These are phyloP conservation scores for Boletus speciosus DNA, from an alignment of 768 basidiomycete genomes.

Conservation along the genomic window DNA sequence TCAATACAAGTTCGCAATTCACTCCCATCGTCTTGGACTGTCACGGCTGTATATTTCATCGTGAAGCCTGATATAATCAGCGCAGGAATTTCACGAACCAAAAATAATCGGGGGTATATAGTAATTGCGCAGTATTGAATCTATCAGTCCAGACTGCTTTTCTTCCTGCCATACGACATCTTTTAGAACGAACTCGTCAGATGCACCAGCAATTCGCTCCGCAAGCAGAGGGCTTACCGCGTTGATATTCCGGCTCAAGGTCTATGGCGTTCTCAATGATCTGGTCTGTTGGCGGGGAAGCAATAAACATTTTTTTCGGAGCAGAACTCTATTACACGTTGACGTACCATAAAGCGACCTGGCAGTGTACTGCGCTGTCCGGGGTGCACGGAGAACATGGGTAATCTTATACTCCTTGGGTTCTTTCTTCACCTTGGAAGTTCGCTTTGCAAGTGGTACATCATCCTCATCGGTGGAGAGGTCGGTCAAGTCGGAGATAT, in stretches of 20 bases:
- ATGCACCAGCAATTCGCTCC: not conserved
- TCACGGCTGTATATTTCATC: constrained; percentile 34
- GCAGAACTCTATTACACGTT: not conserved
- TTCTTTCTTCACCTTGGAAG: constrained; percentile 22
- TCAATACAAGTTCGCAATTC: constrained; percentile 59
- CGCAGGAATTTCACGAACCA: constrained; percentile 35
- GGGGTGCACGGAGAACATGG: constrained; percentile 35
- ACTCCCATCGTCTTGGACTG: constrained; percentile 36
- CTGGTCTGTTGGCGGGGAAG: constrained; percentile 36
- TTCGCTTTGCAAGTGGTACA: constrained; percentile 21
- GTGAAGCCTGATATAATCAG: not conserved
- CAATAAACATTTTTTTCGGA: not conserved
- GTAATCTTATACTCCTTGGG: constrained; percentile 30
- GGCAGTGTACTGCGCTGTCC: constrained; percentile 40
- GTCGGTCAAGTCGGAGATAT: constrained; percentile 47
- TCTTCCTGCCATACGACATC: constrained; percentile 63
- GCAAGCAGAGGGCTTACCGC: constrained; percentile 38
- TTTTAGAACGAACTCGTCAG: constrained; percentile 22
- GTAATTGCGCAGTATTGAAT: constrained; percentile 61
- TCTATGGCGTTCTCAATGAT: constrained; percentile 46
- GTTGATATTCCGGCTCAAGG: constrained; percentile 64
- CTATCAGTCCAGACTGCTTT: constrained; percentile 61
- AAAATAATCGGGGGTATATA: constrained; percentile 69
- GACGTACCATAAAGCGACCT: constrained; percentile 43
- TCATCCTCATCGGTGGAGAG: constrained; percentile 41